phyloP scores from a whole-genome alignment of 192 early-diverging fungal genomes.

The Rhizophagus sp. region DNA sequence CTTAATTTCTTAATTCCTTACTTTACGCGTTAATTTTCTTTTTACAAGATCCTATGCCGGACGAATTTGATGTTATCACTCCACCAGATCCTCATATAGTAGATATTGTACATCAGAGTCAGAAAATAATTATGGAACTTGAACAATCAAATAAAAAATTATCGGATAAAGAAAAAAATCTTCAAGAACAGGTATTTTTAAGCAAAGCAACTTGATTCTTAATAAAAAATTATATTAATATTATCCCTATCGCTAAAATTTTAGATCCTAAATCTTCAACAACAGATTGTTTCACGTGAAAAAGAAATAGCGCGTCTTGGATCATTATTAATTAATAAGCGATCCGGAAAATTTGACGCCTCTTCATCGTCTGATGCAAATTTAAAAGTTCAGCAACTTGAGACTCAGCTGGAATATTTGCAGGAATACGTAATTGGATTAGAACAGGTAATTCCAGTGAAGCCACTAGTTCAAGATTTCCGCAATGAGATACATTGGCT shows the following conservation, averaged over 20 bases:
- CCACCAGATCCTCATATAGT: not conserved
- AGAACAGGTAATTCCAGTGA: not conserved
- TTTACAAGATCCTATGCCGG: not conserved
- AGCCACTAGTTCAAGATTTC: no score
- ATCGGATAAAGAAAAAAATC: constrained; percentile 1
- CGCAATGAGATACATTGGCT: no score
- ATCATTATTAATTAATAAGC: not conserved
- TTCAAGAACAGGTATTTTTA: constrained; percentile 1
- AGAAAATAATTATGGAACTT: not conserved
- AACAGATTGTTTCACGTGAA: constrained; percentile 24
- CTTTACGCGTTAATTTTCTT: not conserved
- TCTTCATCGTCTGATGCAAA: not conserved
- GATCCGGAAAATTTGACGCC: not conserved
- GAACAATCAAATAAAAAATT: constrained; percentile 10
- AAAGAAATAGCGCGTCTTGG: constrained; percentile 27
- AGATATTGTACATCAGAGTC: not conserved
- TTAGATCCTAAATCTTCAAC: constrained; percentile 13
- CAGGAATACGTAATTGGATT: constrained; percentile 22
- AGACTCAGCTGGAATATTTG: constrained; percentile 27
- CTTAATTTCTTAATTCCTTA: not conserved
- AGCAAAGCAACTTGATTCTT: no score
- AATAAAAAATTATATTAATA: no score
- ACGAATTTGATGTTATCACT: not conserved
- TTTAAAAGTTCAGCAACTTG: constrained; percentile 20
- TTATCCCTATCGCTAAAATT: no score